Percentiles rank a stretch among this genome's conserved stretches.
phyloP scores from a whole-genome alignment of 192 early-diverging fungal genomes.

The Coemansia sp. region DNA sequence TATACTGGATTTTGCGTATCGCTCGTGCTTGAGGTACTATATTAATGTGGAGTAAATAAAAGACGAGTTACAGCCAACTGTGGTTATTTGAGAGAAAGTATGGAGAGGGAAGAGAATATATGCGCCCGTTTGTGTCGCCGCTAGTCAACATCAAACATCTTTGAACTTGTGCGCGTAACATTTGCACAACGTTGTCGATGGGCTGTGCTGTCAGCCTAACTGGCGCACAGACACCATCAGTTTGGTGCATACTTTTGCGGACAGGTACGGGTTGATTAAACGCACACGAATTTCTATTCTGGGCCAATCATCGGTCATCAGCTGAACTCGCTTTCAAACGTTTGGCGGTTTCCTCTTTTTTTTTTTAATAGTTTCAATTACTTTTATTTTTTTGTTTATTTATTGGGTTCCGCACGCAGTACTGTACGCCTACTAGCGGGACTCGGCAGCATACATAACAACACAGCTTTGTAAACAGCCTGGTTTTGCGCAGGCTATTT shows the following conservation, averaged over 20 bases:
- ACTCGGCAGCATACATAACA: neutral
- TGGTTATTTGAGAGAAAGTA: neutral
- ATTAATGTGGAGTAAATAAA: neutral
- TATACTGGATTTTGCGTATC: neutral
- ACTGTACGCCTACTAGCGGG: neutral
- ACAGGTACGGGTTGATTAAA: neutral
- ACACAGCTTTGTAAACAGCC: neutral
- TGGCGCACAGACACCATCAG: too few relatives aligned
- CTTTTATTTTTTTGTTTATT: neutral
- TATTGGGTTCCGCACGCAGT: neutral
- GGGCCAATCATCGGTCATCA: neutral
- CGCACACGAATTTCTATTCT: neutral
- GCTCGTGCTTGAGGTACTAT: neutral
- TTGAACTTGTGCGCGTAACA: too few relatives aligned
- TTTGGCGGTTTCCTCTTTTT: neutral
- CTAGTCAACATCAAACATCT: too few relatives aligned
- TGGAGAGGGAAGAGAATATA: neutral
- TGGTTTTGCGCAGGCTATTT: neutral
- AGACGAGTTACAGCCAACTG: slow-evolving; percentile 1
- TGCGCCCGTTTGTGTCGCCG: too few relatives aligned
- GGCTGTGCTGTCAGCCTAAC: too few relatives aligned
- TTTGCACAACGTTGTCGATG: too few relatives aligned
- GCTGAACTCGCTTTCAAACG: neutral
- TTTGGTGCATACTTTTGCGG: neutral
- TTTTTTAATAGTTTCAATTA: neutral